Evolutionary conservation across 1,284 basidiomycete species (phyloP).

Genomic region (Mycena citricolor): DNA sequence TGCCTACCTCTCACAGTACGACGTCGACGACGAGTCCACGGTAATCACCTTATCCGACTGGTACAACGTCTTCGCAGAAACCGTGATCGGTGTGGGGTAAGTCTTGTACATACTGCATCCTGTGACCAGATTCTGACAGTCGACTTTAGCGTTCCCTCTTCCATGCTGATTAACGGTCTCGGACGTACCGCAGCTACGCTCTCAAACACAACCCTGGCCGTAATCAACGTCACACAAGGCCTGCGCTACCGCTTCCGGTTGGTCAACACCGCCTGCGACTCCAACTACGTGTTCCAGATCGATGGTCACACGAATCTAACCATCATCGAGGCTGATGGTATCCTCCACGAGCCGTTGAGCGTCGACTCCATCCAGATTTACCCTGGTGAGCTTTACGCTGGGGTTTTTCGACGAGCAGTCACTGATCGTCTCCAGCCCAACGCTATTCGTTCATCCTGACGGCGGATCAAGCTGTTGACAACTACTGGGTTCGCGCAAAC

Average conservation of each 20-base stretch:
- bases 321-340: conserved; percentile 54
- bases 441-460: conserved; percentile 26
- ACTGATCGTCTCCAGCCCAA: conserved; percentile 19
- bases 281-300: conserved; percentile 17
- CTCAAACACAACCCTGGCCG: conserved; percentile 26
- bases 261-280: conserved; percentile 27
- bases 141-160: conserved; percentile 1
- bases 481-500: conserved; percentile 35
- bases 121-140: not conserved
- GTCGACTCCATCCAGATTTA: conserved; percentile 43
- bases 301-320: conserved; percentile 13
- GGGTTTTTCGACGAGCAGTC: not conserved
- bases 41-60: conserved; percentile 35
- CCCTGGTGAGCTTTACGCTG: conserved; percentile 11
- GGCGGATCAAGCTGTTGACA: conserved; percentile 39
- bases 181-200: conserved; percentile 23
- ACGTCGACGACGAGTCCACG: conserved; percentile 24
- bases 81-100: conserved; percentile 6
- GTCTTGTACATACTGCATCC: too few relatives aligned
- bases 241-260: conserved; percentile 53
- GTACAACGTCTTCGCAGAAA: conserved; percentile 19
- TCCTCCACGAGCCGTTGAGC: conserved; percentile 38
- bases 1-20: conserved; percentile 16
- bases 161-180: conserved; percentile 31
- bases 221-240: conserved; percentile 33